phyloP scores from a whole-genome alignment of 768 basidiomycete genomes.

The Boletus rufocinnamomeus region DNA sequence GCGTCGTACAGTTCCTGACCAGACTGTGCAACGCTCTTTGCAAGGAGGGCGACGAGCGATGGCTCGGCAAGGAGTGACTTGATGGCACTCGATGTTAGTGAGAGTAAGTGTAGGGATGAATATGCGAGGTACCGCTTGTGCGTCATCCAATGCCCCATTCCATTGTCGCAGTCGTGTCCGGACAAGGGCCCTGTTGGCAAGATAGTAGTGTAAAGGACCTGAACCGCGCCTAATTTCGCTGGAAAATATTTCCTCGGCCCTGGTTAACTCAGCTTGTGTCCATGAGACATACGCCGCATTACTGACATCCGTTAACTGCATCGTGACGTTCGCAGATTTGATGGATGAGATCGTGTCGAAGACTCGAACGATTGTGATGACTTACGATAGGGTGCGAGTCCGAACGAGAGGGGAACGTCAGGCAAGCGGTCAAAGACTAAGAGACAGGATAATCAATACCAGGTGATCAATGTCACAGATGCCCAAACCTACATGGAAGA shows the following conservation, averaged over 20 bases:
- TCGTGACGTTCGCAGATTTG: neutral
- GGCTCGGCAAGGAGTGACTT: conserved; percentile 11
- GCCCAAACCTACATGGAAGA: conserved; percentile 10
- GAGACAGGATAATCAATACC: neutral
- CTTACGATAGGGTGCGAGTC: conserved; percentile 9
- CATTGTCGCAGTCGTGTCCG: conserved; percentile 11
- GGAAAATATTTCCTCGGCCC: conserved; percentile 18
- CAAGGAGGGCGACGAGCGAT: conserved; percentile 16
- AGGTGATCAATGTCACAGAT: neutral
- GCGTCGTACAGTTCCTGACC: neutral
- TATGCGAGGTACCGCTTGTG: conserved; percentile 6
- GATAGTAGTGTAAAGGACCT: neutral
- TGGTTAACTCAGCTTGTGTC: conserved; percentile 7
- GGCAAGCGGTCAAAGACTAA: conserved; percentile 12
- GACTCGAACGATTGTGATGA: neutral
- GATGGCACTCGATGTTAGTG: neutral
- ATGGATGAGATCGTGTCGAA: conserved; percentile 4
- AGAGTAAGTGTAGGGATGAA: neutral
- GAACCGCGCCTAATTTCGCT: conserved; percentile 10
- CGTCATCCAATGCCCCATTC: conserved; percentile 16
- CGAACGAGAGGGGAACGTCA: neutral
- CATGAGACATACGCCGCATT: conserved; percentile 12
- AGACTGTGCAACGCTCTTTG: conserved; percentile 4
- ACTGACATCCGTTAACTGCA: conserved; percentile 17
- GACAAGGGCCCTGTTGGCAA: conserved; percentile 20